Conservation (phyloP, 2,329 filamentous ascomycete species). For the Coniochaeta ligniaria region DNA sequence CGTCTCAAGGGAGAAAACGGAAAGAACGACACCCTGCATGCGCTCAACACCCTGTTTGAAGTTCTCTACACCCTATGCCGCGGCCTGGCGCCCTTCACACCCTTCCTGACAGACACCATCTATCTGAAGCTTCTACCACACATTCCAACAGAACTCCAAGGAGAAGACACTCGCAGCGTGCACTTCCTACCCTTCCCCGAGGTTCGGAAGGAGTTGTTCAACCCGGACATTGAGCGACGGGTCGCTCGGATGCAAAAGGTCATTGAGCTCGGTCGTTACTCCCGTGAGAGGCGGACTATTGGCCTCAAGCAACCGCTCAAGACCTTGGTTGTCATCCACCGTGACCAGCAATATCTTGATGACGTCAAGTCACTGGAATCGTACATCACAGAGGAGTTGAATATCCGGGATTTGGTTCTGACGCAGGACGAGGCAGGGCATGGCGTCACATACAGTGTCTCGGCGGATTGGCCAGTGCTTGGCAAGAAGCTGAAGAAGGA, state of each 20-base stretch:
- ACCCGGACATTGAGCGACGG: constrained; percentile 76
- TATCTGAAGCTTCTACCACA: constrained; percentile 77
- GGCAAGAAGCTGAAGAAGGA: constrained; percentile 98
- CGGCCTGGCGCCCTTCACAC: constrained; percentile 87
- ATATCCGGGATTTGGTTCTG: constrained; percentile 77
- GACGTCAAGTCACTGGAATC: constrained; percentile 78
- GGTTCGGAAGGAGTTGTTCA: constrained; percentile 81
- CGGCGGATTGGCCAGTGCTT: constrained; percentile 86
- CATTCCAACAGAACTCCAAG: constrained; percentile 63
- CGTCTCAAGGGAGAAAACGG: constrained; percentile 87
- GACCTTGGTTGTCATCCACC: constrained; percentile 81
- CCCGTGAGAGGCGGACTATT: constrained; percentile 76
- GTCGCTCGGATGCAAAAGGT: constrained; percentile 91
- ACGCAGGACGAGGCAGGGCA: constrained; percentile 85
- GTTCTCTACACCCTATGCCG: constrained; percentile 84
- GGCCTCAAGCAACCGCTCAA: constrained; percentile 88
- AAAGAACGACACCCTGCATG: constrained; percentile 77
- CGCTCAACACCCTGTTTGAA: constrained; percentile 90
- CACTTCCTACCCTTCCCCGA: constrained; percentile 91
- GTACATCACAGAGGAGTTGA: constrained; percentile 91
- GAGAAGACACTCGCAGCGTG: constrained; percentile 73
- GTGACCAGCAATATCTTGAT: constrained; percentile 73
- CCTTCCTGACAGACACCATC: constrained; percentile 92
- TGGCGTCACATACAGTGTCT: constrained; percentile 84
- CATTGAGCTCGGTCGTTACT: constrained; percentile 83